Evolutionary conservation across 345 rosid species (phyloP).

Genomic region (Geranium brycei): DNA sequence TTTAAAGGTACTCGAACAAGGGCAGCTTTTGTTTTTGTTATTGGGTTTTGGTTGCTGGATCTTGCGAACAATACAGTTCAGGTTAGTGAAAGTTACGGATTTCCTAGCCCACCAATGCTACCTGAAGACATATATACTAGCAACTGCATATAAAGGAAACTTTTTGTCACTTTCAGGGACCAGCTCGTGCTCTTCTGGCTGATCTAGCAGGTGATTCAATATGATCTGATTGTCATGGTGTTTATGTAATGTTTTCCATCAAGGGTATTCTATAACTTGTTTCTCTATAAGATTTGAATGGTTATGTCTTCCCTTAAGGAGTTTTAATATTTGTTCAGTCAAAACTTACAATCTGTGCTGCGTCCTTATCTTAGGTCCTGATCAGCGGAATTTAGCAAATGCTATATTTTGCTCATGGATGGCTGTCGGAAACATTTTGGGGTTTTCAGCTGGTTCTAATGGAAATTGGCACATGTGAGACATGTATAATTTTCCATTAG

Average conservation of each 20-base stretch:
- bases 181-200: slow-evolving; percentile 96
- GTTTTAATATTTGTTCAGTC: slow-evolving; percentile 2
- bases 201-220: slow-evolving; percentile 52
- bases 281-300: background rate
- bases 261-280: too few relatives aligned
- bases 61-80: slow-evolving; percentile 97
- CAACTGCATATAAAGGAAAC: background rate
- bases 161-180: slow-evolving; percentile 45
- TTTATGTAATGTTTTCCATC: background rate
- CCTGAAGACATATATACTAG: background rate
- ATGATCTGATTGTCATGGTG: background rate
- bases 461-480: slow-evolving; percentile 83
- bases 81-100: slow-evolving; percentile 22
- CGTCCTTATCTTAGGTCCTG: slow-evolving; percentile 47
- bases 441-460: slow-evolving; percentile 96
- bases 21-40: slow-evolving; percentile 74
- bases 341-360: slow-evolving; percentile 8
- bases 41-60: slow-evolving; percentile 97
- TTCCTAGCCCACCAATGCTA: background rate
- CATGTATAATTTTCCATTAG: slow-evolving; percentile 2
- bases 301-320: background rate
- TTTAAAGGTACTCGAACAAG: slow-evolving; percentile 77
- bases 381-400: slow-evolving; percentile 82
- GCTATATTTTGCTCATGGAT: slow-evolving; percentile 96
- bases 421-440: slow-evolving; percentile 92